A percentile compares a stretch with the other conserved stretches of the same genome.
Conservation (phyloP, 495 filamentous ascomycete species). For the Xylaria cubensis region DNA sequence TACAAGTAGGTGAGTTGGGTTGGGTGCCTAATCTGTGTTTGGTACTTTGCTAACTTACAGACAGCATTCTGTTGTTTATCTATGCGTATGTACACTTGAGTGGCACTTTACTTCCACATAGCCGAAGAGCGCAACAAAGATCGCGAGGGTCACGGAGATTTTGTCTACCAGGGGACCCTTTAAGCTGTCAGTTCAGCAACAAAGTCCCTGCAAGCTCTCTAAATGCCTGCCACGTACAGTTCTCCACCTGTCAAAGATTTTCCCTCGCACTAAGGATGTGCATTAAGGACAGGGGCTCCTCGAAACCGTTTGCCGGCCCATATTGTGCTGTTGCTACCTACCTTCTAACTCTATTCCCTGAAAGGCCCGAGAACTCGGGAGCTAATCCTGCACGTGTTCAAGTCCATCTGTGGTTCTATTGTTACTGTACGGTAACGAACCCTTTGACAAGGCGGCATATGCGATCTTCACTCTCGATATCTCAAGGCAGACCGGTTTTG, state of each 20-base stretch:
- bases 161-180: conserved; percentile 8
- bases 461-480: conserved; percentile 7
- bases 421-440: neutral
- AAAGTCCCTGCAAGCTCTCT: conserved; percentile 25
- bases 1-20: neutral
- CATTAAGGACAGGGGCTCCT: conserved; percentile 23
- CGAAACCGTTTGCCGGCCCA: conserved; percentile 29
- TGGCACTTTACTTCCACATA: neutral
- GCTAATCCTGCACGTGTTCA: conserved; percentile 9
- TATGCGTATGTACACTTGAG: neutral
- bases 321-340: conserved; percentile 25
- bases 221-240: conserved; percentile 22
- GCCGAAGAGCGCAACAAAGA: neutral
- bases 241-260: conserved; percentile 26
- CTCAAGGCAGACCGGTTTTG: neutral
- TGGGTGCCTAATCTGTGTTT: neutral
- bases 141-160: conserved; percentile 12
- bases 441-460: conserved; percentile 1
- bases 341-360: neutral
- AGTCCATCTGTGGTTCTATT: neutral
- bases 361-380: conserved; percentile 21
- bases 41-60: neutral
- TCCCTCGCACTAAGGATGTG: conserved; percentile 19
- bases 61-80: neutral
- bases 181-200: neutral